A percentile compares a stretch with the other conserved stretches of the same genome.
Evolutionary conservation across 2,329 filamentous ascomycete species (phyloP).

Genomic region (Phyllosticta citriasiana): DNA sequence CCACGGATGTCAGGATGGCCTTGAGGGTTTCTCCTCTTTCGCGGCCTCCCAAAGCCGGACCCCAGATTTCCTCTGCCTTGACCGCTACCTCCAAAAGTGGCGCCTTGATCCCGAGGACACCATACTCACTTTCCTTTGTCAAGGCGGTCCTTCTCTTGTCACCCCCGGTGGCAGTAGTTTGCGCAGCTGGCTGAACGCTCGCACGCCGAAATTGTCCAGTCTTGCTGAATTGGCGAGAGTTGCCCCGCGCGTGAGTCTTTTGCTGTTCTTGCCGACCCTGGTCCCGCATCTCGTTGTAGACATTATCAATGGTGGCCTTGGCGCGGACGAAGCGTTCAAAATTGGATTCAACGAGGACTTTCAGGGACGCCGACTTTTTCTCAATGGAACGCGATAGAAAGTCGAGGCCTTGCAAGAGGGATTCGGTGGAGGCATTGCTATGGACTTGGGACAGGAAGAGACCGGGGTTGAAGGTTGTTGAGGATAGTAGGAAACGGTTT

Average conservation of each 20-base stretch:
- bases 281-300: conserved; percentile 88
- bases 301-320: conserved; percentile 96
- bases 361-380: conserved; percentile 92
- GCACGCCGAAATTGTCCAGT: conserved; percentile 43
- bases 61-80: conserved; percentile 96
- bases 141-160: conserved; percentile 81
- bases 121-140: conserved; percentile 64
- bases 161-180: conserved; percentile 20
- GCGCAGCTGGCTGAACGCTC: conserved; percentile 17
- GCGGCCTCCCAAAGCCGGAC: conserved; percentile 78
- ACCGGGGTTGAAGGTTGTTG: conserved; percentile 86
- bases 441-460: conserved; percentile 91
- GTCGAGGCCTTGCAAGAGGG: conserved; percentile 71
- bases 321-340: conserved; percentile 97
- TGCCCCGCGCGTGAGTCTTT: conserved; percentile 32
- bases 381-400: conserved; percentile 86
- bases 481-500: conserved; percentile 90
- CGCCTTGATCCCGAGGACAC: conserved; percentile 55
- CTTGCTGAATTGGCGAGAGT: conserved; percentile 48
- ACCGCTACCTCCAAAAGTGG: conserved; percentile 82
- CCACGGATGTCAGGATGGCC: conserved; percentile 62
- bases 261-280: conserved; percentile 49
- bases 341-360: conserved; percentile 92
- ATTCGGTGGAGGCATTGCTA: conserved; percentile 70
- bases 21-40: conserved; percentile 87